Evolutionary conservation across 441 rosid species (phyloP).

Genomic region (Metrosideros polymorpha): DNA sequence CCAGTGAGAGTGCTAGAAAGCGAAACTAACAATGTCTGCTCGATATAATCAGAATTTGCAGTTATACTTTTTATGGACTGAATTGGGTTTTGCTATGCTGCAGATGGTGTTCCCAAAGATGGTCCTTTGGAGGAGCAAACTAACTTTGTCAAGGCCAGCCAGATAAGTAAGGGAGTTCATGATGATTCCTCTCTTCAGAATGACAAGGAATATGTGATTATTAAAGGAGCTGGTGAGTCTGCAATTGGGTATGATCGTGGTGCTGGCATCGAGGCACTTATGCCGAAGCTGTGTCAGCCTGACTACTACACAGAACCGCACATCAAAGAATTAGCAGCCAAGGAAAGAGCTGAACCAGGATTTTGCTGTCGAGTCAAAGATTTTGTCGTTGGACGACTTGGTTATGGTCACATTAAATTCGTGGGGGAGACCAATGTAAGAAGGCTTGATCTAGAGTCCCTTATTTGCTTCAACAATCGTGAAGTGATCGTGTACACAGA

Average conservation of each 20-base stretch:
- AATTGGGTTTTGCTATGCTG: not conserved
- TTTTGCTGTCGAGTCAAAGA: not conserved
- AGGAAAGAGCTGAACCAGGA: not conserved
- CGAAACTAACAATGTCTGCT: not conserved
- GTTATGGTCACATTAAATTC: not conserved
- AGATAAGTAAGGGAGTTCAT: constrained; percentile 41
- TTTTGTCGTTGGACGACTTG: not conserved
- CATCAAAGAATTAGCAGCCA: not conserved
- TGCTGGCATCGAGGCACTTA: not conserved
- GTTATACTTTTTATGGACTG: too few species aligned
- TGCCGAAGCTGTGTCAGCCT: not conserved
- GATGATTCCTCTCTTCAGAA: constrained; percentile 33
- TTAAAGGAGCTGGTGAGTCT: constrained; percentile 61
- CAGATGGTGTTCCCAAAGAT: constrained; percentile 37
- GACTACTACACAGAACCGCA: not conserved
- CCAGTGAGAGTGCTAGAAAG: too few species aligned
- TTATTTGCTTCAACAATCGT: not conserved
- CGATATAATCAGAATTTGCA: too few species aligned
- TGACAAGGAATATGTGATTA: constrained; percentile 43
- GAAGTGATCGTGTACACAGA: not conserved
- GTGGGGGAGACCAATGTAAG: not conserved
- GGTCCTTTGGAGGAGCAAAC: constrained; percentile 33
- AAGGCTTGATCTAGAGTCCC: not conserved
- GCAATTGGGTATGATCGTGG: not conserved
- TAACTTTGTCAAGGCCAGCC: constrained; percentile 23